Evolutionary conservation across 2,329 filamentous ascomycete genomes (phyloP), one percentile per base, ranked within the genome.

Genomic region (Epichloe uncinata): DNA sequence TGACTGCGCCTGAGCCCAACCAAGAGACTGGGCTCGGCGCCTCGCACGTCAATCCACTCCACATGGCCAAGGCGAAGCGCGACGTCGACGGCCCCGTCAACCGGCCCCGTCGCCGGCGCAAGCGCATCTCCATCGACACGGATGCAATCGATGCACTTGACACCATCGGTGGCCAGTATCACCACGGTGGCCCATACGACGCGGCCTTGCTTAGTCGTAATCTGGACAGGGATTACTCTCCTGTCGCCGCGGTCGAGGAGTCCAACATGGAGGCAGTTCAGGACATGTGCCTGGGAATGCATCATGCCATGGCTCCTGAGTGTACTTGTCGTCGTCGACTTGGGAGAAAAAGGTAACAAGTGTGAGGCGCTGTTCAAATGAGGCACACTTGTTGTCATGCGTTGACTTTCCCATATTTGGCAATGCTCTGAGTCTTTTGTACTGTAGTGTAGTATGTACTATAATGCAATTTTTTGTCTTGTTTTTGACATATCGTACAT

Each of bases 161-260:
- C 62, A 74, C 77, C n/a, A 65, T 74, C 40, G 77, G 78, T 47
- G 75, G 74, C 16, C 68, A 75, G 2, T 95, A 95, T 66, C 91
- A 96, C 65, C 91, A 97, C 60, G 87, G 84, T 55, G 90, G 91
- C 0, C 91, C 91, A 0, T 97, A 86, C 58, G 91, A 97, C 63
- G 87, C 90, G 9, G 84, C 87, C 2, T 73, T 87, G 48, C 72
- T 84, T 1, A 79, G 85, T 12, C 78, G 87, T 45, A 96, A 96
- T 67, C 73, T 69, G 4, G 73, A 80, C 58, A 73, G 71, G 57
- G 66, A 66, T 55, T 72, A 71, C 52, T 82, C 86, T 3, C 90
- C 91, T 0, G 69, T 96, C 7, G 87, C 85, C 30, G 91, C 90
- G 2, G 77, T 95, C 5, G 72, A 73, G 50, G 73, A 78, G 3